A percentile compares a stretch with the other conserved stretches of the same genome.
Evolutionary conservation across 805 yeast genomes (phyloP).

Genomic region (Naumovozyma dairenensis): DNA sequence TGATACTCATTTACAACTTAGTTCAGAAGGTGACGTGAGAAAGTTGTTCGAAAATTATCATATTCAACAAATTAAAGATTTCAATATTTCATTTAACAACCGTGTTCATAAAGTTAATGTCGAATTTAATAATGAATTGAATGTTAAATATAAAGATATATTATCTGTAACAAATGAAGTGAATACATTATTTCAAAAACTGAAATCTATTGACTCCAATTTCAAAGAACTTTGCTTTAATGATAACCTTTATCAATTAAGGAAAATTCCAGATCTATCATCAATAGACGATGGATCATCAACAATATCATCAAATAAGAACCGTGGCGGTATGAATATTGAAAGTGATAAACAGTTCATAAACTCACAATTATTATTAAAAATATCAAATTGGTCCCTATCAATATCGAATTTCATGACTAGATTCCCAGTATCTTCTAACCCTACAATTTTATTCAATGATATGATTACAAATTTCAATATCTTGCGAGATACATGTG

Average conservation of each 20-base stretch:
- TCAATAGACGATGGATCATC: neutral
- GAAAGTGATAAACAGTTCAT: too few relatives aligned
- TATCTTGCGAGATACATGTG: conserved; percentile 1
- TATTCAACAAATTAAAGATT: conserved; percentile 6
- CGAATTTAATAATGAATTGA: conserved; percentile 14
- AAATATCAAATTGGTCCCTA: conserved; percentile 19
- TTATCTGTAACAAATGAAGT: conserved; percentile 20
- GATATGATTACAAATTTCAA: conserved; percentile 10
- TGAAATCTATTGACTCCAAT: conserved; percentile 15
- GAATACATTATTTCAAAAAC: conserved; percentile 6
- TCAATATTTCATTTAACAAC: conserved; percentile 10
- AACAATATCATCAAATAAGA: neutral
- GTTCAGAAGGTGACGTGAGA: neutral
- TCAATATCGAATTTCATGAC: conserved; percentile 15
- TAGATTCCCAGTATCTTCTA: conserved; percentile 12
- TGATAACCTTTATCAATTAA: conserved; percentile 18
- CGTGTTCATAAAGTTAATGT: conserved; percentile 10
- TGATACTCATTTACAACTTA: neutral
- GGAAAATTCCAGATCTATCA: conserved; percentile 12
- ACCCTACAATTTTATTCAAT: conserved; percentile 11
- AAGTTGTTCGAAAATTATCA: neutral
- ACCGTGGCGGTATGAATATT: neutral
- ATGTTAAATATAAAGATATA: conserved; percentile 18
- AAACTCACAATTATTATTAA: conserved; percentile 8
- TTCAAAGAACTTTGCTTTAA: conserved; percentile 26